Conservation (phyloP, 2,329 filamentous ascomycete species). For the Aspergillus ustus region DNA sequence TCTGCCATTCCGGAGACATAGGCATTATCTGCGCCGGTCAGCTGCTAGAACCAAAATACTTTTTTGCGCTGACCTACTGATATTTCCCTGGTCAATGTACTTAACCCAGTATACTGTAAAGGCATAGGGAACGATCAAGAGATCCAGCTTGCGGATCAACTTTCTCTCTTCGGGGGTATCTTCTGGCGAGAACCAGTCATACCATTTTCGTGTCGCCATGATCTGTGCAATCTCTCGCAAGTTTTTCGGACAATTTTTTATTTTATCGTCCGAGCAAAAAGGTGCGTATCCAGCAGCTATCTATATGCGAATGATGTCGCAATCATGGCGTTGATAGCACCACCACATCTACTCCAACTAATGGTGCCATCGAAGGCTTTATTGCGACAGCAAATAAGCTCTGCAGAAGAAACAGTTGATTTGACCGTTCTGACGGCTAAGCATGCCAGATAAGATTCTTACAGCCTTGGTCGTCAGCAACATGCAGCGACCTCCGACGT, state of each 20-base stretch:
- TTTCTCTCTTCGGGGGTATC: slow-evolving; percentile 3
- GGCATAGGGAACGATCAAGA: slow-evolving; percentile 8
- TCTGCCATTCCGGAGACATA: slow-evolving; percentile 45
- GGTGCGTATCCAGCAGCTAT: background rate
- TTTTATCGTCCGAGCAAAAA: background rate
- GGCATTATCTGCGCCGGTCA: slow-evolving; percentile 38
- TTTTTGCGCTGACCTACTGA: background rate
- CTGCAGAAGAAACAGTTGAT: background rate
- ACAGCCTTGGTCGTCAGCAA: background rate
- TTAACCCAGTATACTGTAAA: slow-evolving; percentile 10
- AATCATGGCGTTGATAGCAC: slow-evolving; percentile 6
- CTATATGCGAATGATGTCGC: slow-evolving; percentile 1
- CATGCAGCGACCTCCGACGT: background rate
- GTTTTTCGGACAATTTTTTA: background rate
- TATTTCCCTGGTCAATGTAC: slow-evolving; percentile 8
- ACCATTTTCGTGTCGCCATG: slow-evolving; percentile 1
- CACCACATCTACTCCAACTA: slow-evolving; percentile 6
- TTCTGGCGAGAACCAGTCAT: slow-evolving; percentile 3
- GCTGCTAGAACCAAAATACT: background rate
- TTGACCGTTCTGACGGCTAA: background rate
- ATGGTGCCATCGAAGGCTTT: slow-evolving; percentile 1
- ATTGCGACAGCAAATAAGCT: background rate
- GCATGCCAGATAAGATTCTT: background rate
- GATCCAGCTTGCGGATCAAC: slow-evolving; percentile 1
- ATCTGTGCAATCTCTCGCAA: background rate